Percentiles rank a stretch among this genome's conserved stretches.
phyloP scores from a whole-genome alignment of 495 filamentous ascomycete genomes.

The Hypoxylon crocopeplum region DNA sequence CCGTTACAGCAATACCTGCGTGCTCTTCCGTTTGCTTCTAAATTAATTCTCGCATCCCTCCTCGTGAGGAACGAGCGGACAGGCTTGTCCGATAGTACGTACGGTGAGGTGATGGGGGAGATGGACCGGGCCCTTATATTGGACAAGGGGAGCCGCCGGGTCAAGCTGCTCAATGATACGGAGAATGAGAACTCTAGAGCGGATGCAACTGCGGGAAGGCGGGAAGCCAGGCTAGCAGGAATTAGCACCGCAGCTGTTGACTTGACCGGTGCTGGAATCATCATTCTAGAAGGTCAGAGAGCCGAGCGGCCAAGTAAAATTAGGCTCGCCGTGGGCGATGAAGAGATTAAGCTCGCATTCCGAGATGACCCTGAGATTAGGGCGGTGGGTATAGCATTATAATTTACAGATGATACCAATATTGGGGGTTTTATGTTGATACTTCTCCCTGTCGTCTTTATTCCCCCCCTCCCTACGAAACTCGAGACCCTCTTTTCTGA shows the following conservation, averaged over 20 bases:
- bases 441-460: too few relatives aligned
- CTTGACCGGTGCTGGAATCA: constrained; percentile 83
- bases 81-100: constrained; percentile 83
- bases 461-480: neutral
- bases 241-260: constrained; percentile 78
- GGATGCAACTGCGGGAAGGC: constrained; percentile 5
- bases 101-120: constrained; percentile 93
- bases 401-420: constrained; percentile 18
- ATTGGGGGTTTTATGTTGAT: too few relatives aligned
- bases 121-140: constrained; percentile 74
- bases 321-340: constrained; percentile 81
- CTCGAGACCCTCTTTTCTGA: neutral
- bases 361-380: constrained; percentile 87
- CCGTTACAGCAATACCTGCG: constrained; percentile 89
- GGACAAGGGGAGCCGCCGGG: constrained; percentile 58
- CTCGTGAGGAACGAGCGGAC: constrained; percentile 79
- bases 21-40: constrained; percentile 77
- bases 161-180: constrained; percentile 33
- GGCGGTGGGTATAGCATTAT: constrained; percentile 64
- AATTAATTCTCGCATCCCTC: constrained; percentile 84
- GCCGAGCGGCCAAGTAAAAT: constrained; percentile 89
- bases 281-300: constrained; percentile 77
- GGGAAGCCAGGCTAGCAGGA: constrained; percentile 59
- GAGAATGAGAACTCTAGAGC: constrained; percentile 2
- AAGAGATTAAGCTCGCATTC: constrained; percentile 87